phyloP scores from a whole-genome alignment of 1,139 yeast genomes.

The Debaryomyces subglobosus region DNA sequence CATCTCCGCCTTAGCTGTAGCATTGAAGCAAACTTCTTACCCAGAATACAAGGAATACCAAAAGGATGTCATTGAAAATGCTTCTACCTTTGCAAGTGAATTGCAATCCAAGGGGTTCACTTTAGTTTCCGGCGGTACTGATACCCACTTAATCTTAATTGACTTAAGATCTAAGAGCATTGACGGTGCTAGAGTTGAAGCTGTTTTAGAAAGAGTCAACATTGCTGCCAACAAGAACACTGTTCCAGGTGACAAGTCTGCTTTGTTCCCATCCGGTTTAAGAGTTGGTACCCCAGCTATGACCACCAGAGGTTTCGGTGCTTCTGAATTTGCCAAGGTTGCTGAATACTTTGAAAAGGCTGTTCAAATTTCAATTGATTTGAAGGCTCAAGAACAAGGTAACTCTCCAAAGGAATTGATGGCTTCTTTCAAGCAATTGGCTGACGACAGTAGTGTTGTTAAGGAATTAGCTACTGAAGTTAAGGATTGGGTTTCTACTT shows the following conservation, averaged over 20 bases:
- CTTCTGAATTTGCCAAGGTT: constrained; percentile 75
- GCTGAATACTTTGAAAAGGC: constrained; percentile 80
- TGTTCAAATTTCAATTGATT: constrained; percentile 62
- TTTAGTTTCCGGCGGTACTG: constrained; percentile 91
- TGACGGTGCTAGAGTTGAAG: constrained; percentile 96
- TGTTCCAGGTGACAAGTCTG: constrained; percentile 94
- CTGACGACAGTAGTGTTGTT: constrained; percentile 60
- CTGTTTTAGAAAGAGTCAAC: constrained; percentile 84
- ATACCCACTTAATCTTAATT: constrained; percentile 87
- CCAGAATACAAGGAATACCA: constrained; percentile 91
- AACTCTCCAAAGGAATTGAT: constrained; percentile 64
- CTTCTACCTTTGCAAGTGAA: constrained; percentile 73
- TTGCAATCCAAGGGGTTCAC: constrained; percentile 69
- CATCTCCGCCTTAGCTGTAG: constrained; percentile 92
- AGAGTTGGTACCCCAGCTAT: constrained; percentile 98
- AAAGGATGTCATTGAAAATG: constrained; percentile 77
- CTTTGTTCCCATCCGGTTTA: constrained; percentile 92
- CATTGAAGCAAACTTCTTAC: constrained; percentile 83
- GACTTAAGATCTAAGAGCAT: constrained; percentile 82
- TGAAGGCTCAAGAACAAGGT: constrained; percentile 64
- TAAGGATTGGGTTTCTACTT: constrained; percentile 63
- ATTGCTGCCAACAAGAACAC: constrained; percentile 96
- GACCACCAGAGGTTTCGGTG: constrained; percentile 94
- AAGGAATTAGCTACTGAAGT: constrained; percentile 65
- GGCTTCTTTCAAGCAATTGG: constrained; percentile 64